Conservation (phyloP, 805 yeast species). For the Candida vaughaniae region DNA sequence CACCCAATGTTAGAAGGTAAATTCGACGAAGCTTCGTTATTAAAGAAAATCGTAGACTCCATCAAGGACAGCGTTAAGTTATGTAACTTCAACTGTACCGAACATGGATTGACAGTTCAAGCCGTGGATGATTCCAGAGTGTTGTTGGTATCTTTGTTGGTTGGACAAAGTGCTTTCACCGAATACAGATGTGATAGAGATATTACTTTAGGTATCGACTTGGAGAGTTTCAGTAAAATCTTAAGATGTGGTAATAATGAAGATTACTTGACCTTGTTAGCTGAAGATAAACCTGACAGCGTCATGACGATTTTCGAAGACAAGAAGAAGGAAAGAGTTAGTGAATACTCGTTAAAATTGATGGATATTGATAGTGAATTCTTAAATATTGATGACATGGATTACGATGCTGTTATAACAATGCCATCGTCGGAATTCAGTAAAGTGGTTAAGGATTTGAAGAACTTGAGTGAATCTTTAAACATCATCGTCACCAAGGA, state of each 20-base stretch:
- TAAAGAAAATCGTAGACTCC: conserved; percentile 91
- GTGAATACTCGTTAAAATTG: conserved; percentile 86
- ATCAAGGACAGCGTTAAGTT: conserved; percentile 91
- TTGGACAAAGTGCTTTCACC: conserved; percentile 84
- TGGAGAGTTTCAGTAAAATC: conserved; percentile 83
- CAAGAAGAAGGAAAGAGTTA: conserved; percentile 82
- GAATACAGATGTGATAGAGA: conserved; percentile 96
- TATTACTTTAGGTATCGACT: conserved; percentile 86
- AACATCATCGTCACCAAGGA: conserved; percentile 87
- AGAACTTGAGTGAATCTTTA: conserved; percentile 82
- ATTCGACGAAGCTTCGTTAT: conserved; percentile 86
- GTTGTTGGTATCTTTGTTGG: conserved; percentile 79
- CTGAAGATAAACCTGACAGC: conserved; percentile 83
- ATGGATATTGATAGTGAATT: conserved; percentile 97
- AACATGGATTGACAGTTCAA: conserved; percentile 90
- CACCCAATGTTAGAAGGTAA: conserved; percentile 88
- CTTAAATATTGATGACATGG: conserved; percentile 91
- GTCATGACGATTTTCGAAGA: conserved; percentile 87
- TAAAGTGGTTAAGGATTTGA: conserved; percentile 84
- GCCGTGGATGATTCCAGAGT: conserved; percentile 98
- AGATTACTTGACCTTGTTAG: conserved; percentile 83
- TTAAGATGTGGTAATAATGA: conserved; percentile 88
- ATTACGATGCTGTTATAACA: conserved; percentile 79
- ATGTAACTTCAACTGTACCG: conserved; percentile 97
- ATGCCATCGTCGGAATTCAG: conserved; percentile 89